Base-by-base conservation (phyloP, 495 filamentous ascomycete species). In the Pyrenopolyporus hunteri region DNA sequence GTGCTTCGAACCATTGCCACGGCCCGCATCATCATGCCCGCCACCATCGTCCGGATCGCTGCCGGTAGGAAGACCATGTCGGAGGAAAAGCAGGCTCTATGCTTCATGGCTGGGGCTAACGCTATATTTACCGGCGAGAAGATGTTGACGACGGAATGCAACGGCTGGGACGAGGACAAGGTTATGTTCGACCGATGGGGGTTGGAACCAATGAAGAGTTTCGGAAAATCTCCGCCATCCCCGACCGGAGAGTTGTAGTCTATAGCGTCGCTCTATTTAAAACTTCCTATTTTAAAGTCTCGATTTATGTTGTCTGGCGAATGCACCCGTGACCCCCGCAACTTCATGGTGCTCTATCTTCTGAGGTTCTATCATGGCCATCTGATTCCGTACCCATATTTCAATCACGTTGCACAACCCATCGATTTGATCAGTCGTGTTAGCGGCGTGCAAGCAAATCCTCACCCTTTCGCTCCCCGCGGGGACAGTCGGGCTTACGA, bases 61-160 rank as follows among this genome's bases (percentile, higher is more conserved):
- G 91, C 91, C 2, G 91, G 91, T 11, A 74, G 91, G 33, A 90
- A 87, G 64, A 87, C 87, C 0, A 81, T 95, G 74, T 76, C 79
- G 13, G 91, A 95, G 75, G 90, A 91, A 72, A 86, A 93, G 76
- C 91, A 95, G 74, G 83, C 89, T 16, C 71, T 90, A 57, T 93
- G 90, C 67, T 95, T 93, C 72, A 83, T 87, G 80, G 89, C 91
- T 0, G 91, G 91, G 20, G 91, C 91, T 0, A 95, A 95, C 69
- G 91, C 91, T 9, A 83, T 95, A 6, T 95, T 95, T 71, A 95
- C 91, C 0, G 91, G 91, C 14, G 91, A 95, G 76, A 93, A 91
- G 81, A 93, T 95, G 91, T 67, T 93, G 77, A 95, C 91, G 13
- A 93, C 91, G 0, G 88, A 89, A 51, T 93, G 90, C 69, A 92